Evolutionary conservation across 805 yeast genomes (phyloP).

Genomic region (Debaryomyces tyrocola): DNA sequence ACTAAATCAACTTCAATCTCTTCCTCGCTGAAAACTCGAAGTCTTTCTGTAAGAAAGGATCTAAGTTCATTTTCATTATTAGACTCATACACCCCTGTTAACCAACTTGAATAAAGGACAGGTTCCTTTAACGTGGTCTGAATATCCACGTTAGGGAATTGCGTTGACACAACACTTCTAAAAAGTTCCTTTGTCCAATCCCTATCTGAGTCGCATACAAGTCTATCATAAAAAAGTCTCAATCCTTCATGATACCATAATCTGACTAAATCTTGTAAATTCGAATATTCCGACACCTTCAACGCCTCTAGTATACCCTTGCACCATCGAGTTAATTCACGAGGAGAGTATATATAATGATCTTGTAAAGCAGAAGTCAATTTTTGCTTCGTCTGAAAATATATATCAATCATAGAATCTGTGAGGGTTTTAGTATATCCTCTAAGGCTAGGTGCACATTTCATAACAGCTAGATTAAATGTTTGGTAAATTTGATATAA

Average conservation of each 20-base stretch:
- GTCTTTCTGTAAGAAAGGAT: slow-evolving; percentile 59
- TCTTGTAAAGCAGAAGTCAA: slow-evolving; percentile 42
- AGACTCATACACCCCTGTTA: slow-evolving; percentile 59
- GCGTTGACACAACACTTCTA: slow-evolving; percentile 24
- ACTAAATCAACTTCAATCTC: slow-evolving; percentile 62
- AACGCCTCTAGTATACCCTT: slow-evolving; percentile 66
- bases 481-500: slow-evolving; percentile 65
- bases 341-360: slow-evolving; percentile 81
- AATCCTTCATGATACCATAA: slow-evolving; percentile 82
- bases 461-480: slow-evolving; percentile 56
- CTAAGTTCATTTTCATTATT: slow-evolving; percentile 50
- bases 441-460: slow-evolving; percentile 57
- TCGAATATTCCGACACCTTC: slow-evolving; percentile 31
- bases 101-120: slow-evolving; percentile 73
- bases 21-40: slow-evolving; percentile 76
- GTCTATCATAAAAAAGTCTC: slow-evolving; percentile 74
- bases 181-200: slow-evolving; percentile 46
- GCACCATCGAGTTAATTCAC: slow-evolving; percentile 88
- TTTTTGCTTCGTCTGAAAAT: slow-evolving; percentile 38
- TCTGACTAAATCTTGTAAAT: slow-evolving; percentile 49
- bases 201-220: slow-evolving; percentile 49
- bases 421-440: slow-evolving; percentile 56
- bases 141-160: slow-evolving; percentile 50
- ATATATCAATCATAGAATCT: slow-evolving; percentile 65
- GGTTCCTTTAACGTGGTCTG: slow-evolving; percentile 44